Base-by-base conservation (phyloP, 495 filamentous ascomycete species). In the Astrothelium subdiscretum region DNA sequence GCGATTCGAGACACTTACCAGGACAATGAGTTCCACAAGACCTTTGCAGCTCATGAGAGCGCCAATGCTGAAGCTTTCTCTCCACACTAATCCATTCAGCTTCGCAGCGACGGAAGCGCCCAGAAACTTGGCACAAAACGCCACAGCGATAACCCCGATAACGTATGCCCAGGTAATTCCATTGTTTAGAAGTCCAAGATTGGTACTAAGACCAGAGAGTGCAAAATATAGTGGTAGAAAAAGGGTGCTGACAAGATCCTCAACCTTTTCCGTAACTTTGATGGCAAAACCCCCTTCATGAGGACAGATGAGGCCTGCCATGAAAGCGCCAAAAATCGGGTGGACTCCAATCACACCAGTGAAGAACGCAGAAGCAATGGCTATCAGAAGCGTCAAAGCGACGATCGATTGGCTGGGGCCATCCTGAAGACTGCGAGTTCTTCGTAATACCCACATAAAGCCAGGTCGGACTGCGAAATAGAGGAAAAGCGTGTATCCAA, bases 31-130 rank as follows among this genome's bases (percentile, higher is more conserved):
- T 74, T 98, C 94, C 0, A 97, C 90, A 58, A 98, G 79, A 61
- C 94, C 94, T 72, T 98, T 98, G 73, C 94, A 98, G 71, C 90
- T 95, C 94, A 98, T 98, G 72, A 98, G 72, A 42, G 88, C 84
- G 27, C 94, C 94, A 65, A 98, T 95, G 3, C 90, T 86, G 22
- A 95, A 84, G 67, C 90, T 92, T 72, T 98, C 94, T 65, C 94
- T 81, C 94, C 94, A 98, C 10, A 96, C 78, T 31, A 97, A 78
- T 20, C 89, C 91, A 71, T 83, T 89, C 0, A 81, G 67, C 32
- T 84, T 81, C 3, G 94, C 91, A 3, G 94, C 92, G 3, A 92
- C 60, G 15, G 91, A 86, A 12, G 91, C 95, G 59, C 92, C 94
- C 35, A 84, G 74, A 54, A 98, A 86, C 73, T 98, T 98, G 42